Evolutionary conservation across 495 filamentous ascomycete genomes (phyloP), one percentile per base, ranked within the genome.

Genomic region (Acidiella bohemica): DNA sequence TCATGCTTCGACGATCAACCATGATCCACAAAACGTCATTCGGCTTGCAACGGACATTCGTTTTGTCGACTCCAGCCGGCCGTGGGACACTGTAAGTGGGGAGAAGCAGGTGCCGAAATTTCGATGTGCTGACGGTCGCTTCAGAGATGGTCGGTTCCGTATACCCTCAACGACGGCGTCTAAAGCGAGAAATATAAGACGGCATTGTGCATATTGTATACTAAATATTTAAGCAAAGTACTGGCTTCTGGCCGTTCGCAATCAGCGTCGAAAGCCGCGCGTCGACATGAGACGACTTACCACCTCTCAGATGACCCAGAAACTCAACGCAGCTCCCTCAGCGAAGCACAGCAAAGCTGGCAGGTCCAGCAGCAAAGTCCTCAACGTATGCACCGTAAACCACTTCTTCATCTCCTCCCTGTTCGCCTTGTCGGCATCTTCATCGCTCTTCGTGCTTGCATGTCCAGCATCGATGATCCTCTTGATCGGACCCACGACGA

Each of bases 341-440:
- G 47, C 47, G 26, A 51, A 51, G 29, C 47, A 51, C 36, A 37
- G 33, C 26, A 51, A 26, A 5, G 47, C 47, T 10, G 31, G 36
- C 26, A 51, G 13, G 38, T 51, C 47, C 16, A 51, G 37, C 16
- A 32, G 2, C 25, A 51, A 6, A 8, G 42, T 51, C 31, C 47
- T 20, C 9, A 46, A 21, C 17, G 38, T 36, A 38, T 51, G 47
- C 42, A 22, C 19, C 32, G 37, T 23, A 8, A 51, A 42, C 47
- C 47, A 51, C 8, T 3, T 39, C 31, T 28, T 42, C 32, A 32
- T 36, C 26, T 67, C 60, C 29, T 73, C 32, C 18, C 57, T 57
- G 36, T 56, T 52, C 16, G 58, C 39, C 28, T 27, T 32, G 13
- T 53, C 57, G 9, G 48, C 49, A 6, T 47, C 40, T 31, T 56